These are phyloP conservation scores for Achaetomiella virescens DNA, from an alignment of 495 filamentous ascomycete genomes.

Conservation along the genomic window DNA sequence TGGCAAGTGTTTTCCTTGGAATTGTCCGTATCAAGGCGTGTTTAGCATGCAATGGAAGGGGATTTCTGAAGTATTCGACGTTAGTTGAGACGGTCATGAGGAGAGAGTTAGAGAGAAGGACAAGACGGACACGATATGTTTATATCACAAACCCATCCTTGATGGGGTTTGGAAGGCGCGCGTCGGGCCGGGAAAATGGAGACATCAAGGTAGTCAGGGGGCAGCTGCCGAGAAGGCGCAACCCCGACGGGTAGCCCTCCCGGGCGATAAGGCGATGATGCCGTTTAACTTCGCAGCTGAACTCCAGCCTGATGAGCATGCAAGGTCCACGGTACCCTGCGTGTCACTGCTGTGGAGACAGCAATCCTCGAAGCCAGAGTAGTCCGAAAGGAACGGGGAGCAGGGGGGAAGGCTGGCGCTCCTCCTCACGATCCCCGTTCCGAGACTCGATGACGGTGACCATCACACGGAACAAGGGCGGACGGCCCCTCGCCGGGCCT, in stretches of 20 bases:
- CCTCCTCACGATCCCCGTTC: not conserved
- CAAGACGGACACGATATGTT: too few relatives aligned
- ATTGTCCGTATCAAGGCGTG: too few relatives aligned
- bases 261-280: conserved; percentile 10
- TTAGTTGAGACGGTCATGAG: too few relatives aligned
- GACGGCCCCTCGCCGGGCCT: not conserved
- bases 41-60: too few relatives aligned
- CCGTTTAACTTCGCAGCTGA: conserved; percentile 11
- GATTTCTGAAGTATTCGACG: too few relatives aligned
- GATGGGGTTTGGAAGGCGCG: not conserved
- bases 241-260: not conserved
- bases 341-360: conserved; percentile 1
- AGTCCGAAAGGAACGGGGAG: not conserved
- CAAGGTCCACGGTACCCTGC: conserved; percentile 3
- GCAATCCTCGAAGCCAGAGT: conserved; percentile 6
- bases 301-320: conserved; percentile 9
- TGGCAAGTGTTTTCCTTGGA: too few relatives aligned
- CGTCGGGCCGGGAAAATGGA: not conserved
- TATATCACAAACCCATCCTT: too few relatives aligned
- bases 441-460: not conserved
- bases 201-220: not conserved
- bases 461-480: too few relatives aligned
- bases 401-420: not conserved
- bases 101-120: too few relatives aligned
- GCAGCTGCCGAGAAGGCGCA: not conserved